Conservation (phyloP, 2,329 filamentous ascomycete genomes). For the Aspergillus intermedius region DNA sequence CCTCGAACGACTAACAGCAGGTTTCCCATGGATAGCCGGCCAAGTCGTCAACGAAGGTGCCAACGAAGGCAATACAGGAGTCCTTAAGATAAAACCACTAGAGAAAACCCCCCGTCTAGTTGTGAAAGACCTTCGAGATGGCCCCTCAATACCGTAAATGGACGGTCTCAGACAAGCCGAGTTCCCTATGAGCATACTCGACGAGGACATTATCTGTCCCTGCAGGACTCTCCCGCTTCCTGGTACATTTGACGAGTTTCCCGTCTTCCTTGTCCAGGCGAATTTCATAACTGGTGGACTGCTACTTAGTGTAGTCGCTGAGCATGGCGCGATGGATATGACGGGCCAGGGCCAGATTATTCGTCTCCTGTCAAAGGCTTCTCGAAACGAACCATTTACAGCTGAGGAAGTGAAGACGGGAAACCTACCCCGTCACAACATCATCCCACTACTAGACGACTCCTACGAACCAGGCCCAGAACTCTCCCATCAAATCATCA, state of each 20-base stretch:
- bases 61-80: constrained; percentile 21
- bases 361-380: constrained; percentile 45
- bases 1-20: constrained; percentile 31
- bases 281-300: constrained; percentile 36
- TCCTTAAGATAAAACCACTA: constrained; percentile 36
- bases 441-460: constrained; percentile 38
- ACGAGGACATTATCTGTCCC: constrained; percentile 40
- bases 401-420: constrained; percentile 39
- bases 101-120: constrained; percentile 28
- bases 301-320: constrained; percentile 43
- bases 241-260: constrained; percentile 3
- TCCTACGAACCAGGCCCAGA: constrained; percentile 3
- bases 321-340: constrained; percentile 49
- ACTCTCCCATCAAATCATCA: not conserved
- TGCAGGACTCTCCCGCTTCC: constrained; percentile 34
- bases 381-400: constrained; percentile 41
- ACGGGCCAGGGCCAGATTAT: constrained; percentile 45
- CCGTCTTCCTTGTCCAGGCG: constrained; percentile 7
- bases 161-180: constrained; percentile 28
- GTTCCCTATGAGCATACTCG: constrained; percentile 46
- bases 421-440: constrained; percentile 34
- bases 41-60: constrained; percentile 34
- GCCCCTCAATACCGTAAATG: constrained; percentile 33
- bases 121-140: constrained; percentile 40
- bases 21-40: constrained; percentile 46